Conservation (phyloP, 768 basidiomycete genomes). For the Panaeolus papilionaceus region DNA sequence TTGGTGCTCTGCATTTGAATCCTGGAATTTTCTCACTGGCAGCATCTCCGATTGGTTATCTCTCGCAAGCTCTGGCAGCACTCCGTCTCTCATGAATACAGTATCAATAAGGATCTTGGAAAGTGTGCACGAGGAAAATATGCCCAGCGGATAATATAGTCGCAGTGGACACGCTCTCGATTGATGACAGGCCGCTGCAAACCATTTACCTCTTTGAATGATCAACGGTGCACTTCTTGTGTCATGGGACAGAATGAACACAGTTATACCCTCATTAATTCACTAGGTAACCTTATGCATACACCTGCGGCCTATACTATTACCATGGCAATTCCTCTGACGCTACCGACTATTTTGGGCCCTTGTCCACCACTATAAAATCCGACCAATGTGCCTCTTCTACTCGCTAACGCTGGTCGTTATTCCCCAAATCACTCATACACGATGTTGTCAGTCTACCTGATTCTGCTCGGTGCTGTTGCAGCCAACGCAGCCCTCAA, state of each 20-base stretch:
- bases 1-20: too few species aligned
- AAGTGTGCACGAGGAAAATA: background rate
- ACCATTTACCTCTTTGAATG: background rate
- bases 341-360: background rate
- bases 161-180: background rate
- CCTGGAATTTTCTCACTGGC: too few species aligned
- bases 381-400: background rate
- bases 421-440: background rate
- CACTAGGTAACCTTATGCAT: background rate
- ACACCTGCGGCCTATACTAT: background rate
- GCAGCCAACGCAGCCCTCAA: slow-evolving; percentile 26
- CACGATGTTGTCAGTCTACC: slow-evolving; percentile 4
- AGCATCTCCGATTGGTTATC: too few species aligned
- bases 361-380: background rate
- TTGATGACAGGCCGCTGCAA: background rate
- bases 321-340: background rate
- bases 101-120: background rate
- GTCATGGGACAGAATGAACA: background rate
- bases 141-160: background rate
- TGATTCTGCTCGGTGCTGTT: slow-evolving; percentile 10
- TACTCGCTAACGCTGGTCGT: background rate
- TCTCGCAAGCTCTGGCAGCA: background rate
- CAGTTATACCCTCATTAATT: background rate
- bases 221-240: background rate
- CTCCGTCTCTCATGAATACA: background rate